A percentile compares a stretch with the other conserved stretches of the same genome.
Conservation (phyloP, 352 stramenopile genomes). For the Plasmopara viticola region DNA sequence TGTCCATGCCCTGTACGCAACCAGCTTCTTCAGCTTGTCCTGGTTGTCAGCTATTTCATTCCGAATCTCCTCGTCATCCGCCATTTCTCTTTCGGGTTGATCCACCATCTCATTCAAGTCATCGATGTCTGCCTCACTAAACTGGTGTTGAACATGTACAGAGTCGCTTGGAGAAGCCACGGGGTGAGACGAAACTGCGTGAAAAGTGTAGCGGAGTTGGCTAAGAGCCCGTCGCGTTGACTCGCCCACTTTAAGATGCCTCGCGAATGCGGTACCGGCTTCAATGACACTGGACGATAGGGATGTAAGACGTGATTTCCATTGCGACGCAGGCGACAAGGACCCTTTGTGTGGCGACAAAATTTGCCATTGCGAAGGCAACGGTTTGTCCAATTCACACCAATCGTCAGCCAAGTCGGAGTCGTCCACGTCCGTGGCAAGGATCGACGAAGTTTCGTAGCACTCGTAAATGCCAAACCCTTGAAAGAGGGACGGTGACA, state of each 20-base stretch:
- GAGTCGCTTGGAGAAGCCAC: conserved; percentile 5
- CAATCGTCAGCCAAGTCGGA: conserved; percentile 17
- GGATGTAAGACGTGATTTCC: conserved; percentile 14
- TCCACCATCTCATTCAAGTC: conserved; percentile 1
- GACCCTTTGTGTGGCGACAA: conserved; percentile 16
- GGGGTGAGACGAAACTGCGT: conserved; percentile 7
- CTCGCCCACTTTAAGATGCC: conserved; percentile 12
- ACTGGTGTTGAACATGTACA: conserved; percentile 6
- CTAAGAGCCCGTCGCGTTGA: conserved; percentile 17
- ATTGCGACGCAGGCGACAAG: conserved; percentile 1
- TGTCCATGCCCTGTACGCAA: too few species aligned
- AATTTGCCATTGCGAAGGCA: conserved; percentile 11
- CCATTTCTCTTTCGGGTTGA: conserved; percentile 9
- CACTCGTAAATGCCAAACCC: conserved; percentile 8
- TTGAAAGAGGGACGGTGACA: conserved; percentile 11
- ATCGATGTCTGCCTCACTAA: conserved; percentile 15
- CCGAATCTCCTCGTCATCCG: conserved; percentile 4
- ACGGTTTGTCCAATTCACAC: conserved; percentile 3
- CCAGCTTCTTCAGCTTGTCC: conserved; percentile 1
- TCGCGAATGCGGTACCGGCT: conserved; percentile 10
- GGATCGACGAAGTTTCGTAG: conserved; percentile 19
- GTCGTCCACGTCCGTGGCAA: conserved; percentile 14
- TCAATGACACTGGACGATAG: conserved; percentile 10
- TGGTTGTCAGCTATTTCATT: neutral
- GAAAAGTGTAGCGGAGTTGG: conserved; percentile 18